Conservation (phyloP, 345 rosid genomes). For the Combretum micranthum region DNA sequence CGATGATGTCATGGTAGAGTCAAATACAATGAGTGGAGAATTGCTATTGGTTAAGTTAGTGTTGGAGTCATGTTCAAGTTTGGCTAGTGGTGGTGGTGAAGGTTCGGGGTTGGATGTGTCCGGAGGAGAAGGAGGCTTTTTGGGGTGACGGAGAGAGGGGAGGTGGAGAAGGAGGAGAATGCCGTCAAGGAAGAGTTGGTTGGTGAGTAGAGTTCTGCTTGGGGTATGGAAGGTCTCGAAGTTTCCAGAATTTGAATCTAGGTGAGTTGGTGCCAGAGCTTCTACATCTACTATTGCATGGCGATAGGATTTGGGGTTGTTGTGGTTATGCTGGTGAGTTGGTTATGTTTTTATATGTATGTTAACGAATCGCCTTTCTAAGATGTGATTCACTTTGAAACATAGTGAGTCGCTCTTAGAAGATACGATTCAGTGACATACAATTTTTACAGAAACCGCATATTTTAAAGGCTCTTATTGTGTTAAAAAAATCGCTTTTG, state of each 20-base stretch:
- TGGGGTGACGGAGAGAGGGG: constrained; percentile 15
- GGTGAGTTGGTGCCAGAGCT: constrained; percentile 33
- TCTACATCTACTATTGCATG: constrained; percentile 14
- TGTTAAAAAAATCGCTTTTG: no score
- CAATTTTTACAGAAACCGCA: no score
- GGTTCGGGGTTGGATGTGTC: neutral
- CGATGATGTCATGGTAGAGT: constrained; percentile 16
- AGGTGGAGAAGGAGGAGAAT: constrained; percentile 55
- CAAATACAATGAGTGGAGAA: constrained; percentile 7
- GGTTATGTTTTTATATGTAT: no score
- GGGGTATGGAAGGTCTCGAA: constrained; percentile 39
- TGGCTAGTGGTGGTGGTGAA: neutral
- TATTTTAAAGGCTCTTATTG: no score
- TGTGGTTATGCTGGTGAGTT: no score
- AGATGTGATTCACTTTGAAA: no score
- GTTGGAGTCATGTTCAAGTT: constrained; percentile 12
- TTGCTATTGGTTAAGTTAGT: constrained; percentile 8
- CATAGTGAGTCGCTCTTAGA: no score
- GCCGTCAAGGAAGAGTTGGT: constrained; percentile 66
- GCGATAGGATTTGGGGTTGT: constrained; percentile 7
- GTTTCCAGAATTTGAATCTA: constrained; percentile 72
- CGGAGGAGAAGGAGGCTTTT: constrained; percentile 17
- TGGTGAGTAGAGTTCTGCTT: constrained; percentile 47
- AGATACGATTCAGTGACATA: no score
- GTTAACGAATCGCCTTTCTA: no score